phyloP scores from a whole-genome alignment of 2,329 filamentous ascomycete genomes.

The Paecilomyces sp. region DNA sequence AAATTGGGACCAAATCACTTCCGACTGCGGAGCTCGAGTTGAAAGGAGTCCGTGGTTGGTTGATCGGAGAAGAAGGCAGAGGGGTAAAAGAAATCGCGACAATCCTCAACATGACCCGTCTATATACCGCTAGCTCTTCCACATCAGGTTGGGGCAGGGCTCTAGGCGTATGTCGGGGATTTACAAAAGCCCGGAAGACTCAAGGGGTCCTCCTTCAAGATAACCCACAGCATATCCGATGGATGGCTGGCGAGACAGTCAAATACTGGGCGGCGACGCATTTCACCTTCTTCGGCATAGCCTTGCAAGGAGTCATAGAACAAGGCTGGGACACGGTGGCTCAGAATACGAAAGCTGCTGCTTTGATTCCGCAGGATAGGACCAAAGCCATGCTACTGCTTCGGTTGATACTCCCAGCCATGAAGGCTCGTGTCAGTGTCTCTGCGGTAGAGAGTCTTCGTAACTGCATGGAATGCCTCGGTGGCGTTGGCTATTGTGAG shows the following conservation, averaged over 20 bases:
- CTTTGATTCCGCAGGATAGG: conserved; percentile 14
- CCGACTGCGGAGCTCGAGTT: conserved; percentile 68
- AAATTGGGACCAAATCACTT: conserved; percentile 62
- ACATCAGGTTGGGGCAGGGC: conserved; percentile 32
- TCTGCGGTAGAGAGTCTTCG: conserved; percentile 14
- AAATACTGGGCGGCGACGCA: conserved; percentile 32
- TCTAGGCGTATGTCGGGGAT: conserved; percentile 33
- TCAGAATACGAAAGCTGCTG: background rate
- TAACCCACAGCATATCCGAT: conserved; percentile 34
- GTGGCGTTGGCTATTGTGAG: conserved; percentile 25
- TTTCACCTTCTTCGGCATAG: conserved; percentile 28
- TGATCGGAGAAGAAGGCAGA: conserved; percentile 59
- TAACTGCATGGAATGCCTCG: conserved; percentile 24
- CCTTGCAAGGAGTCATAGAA: conserved; percentile 27
- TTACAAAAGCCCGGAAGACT: conserved; percentile 31
- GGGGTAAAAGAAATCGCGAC: conserved; percentile 63
- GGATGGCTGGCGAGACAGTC: conserved; percentile 31
- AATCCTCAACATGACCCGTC: conserved; percentile 58
- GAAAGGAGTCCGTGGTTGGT: conserved; percentile 54
- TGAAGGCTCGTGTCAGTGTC: conserved; percentile 22
- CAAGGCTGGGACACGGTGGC: conserved; percentile 12
- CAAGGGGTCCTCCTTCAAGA: conserved; percentile 30
- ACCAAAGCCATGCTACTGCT: conserved; percentile 16
- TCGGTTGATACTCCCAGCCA: conserved; percentile 25
- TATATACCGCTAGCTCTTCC: conserved; percentile 34